Evolutionary conservation across 1,139 yeast genomes (phyloP).

Genomic region (Pichia inconspicua): DNA sequence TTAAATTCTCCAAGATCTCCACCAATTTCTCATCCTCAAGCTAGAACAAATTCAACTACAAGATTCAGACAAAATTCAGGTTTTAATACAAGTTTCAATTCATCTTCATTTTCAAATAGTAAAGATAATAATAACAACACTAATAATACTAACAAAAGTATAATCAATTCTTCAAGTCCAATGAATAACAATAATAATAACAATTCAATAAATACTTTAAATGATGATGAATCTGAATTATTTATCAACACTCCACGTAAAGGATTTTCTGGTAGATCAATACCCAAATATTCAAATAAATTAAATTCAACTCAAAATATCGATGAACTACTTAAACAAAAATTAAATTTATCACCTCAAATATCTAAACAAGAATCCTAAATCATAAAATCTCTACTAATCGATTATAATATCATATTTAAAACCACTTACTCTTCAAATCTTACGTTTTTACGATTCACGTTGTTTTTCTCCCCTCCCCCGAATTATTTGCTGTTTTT

Average conservation of each 20-base stretch:
- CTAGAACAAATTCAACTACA: slow-evolving; percentile 4
- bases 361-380: neutral
- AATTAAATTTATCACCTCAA: neutral
- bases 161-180: neutral
- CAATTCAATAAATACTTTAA: neutral
- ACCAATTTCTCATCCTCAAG: slow-evolving; percentile 7
- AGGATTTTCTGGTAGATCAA: slow-evolving; percentile 8
- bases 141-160: neutral
- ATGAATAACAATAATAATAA: neutral
- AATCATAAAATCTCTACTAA: neutral
- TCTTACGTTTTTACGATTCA: slow-evolving; percentile 1
- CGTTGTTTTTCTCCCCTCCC: slow-evolving; percentile 1
- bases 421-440: neutral
- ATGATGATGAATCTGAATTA: slow-evolving; percentile 1
- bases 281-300: slow-evolving; percentile 1
- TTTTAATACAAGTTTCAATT: neutral
- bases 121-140: neutral
- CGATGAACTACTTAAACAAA: slow-evolving; percentile 1
- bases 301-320: neutral
- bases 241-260: slow-evolving; percentile 1
- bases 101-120: neutral
- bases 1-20: slow-evolving; percentile 1
- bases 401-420: neutral
- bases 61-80: slow-evolving; percentile 2
- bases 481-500: neutral